Evolutionary conservation across 345 rosid species (phyloP).

Genomic region (Litchi chinensis): DNA sequence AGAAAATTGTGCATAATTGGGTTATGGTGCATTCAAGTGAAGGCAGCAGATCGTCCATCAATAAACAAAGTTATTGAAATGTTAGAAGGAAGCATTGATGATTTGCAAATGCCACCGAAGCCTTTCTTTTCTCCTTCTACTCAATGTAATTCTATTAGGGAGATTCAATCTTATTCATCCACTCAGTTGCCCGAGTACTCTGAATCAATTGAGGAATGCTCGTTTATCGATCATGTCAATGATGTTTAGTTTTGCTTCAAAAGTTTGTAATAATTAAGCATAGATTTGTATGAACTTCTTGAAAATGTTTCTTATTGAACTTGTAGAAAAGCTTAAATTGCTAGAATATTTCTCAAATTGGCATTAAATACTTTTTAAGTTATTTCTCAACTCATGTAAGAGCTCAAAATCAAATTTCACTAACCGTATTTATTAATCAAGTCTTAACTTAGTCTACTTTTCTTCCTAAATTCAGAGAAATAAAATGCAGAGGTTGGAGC

Average conservation of each 20-base stretch:
- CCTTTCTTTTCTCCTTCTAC: conserved; percentile 25
- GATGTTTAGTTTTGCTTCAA: not conserved
- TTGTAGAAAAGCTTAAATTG: too few relatives aligned
- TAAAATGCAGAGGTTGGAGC: too few relatives aligned
- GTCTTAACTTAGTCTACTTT: too few relatives aligned
- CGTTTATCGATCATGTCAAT: not conserved
- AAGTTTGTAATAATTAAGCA: not conserved
- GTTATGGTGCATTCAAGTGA: conserved; percentile 41
- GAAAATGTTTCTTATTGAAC: too few relatives aligned
- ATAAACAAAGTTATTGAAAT: conserved; percentile 41
- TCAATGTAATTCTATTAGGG: not conserved
- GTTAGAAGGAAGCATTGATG: conserved; percentile 23
- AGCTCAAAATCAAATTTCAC: too few relatives aligned
- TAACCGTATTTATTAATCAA: too few relatives aligned
- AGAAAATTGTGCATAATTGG: conserved; percentile 37
- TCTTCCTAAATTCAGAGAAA: too few relatives aligned
- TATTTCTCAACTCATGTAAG: too few relatives aligned
- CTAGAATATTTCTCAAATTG: too few relatives aligned
- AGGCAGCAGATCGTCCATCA: conserved; percentile 31
- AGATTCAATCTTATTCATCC: not conserved
- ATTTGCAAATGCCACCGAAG: conserved; percentile 33
- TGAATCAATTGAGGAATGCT: not conserved
- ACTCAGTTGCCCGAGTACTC: not conserved
- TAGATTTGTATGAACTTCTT: not conserved
- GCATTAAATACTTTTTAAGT: too few relatives aligned